Evolutionary conservation across 805 yeast species (phyloP).

Genomic region (Saccharomycopsis sp.): DNA sequence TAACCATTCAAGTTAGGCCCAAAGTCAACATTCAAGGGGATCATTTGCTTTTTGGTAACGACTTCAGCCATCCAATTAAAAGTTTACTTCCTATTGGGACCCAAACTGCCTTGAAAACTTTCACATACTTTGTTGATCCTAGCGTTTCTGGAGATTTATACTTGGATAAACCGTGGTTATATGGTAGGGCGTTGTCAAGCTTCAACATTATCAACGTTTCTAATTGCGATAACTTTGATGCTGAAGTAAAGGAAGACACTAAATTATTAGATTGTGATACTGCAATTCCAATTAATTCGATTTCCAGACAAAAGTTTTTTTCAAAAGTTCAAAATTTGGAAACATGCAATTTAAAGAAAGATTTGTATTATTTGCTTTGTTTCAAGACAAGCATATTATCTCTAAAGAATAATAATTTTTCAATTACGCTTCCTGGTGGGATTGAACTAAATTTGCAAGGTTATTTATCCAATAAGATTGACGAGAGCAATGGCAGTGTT

Average conservation of each 20-base stretch:
- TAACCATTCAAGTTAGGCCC: constrained; percentile 29
- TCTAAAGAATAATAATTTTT: constrained; percentile 42
- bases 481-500: constrained; percentile 29
- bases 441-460: constrained; percentile 37
- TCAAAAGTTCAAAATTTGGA: constrained; percentile 33
- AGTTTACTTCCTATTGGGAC: constrained; percentile 52
- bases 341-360: constrained; percentile 34
- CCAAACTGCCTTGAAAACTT: constrained; percentile 47
- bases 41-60: constrained; percentile 62
- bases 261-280: constrained; percentile 19
- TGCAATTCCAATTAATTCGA: constrained; percentile 30
- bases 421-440: constrained; percentile 48
- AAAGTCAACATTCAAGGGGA: constrained; percentile 38
- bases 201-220: constrained; percentile 39
- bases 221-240: constrained; percentile 19
- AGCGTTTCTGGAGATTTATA: constrained; percentile 58
- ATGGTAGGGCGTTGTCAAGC: constrained; percentile 54
- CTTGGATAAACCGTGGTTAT: constrained; percentile 53
- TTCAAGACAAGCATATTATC: constrained; percentile 51
- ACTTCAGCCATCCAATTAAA: constrained; percentile 51
- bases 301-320: constrained; percentile 40
- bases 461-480: constrained; percentile 37
- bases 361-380: constrained; percentile 37
- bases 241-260: constrained; percentile 22
- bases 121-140: constrained; percentile 55